Conservation (phyloP, 2,329 filamentous ascomycete species). For the Epicoccum nigrum region DNA sequence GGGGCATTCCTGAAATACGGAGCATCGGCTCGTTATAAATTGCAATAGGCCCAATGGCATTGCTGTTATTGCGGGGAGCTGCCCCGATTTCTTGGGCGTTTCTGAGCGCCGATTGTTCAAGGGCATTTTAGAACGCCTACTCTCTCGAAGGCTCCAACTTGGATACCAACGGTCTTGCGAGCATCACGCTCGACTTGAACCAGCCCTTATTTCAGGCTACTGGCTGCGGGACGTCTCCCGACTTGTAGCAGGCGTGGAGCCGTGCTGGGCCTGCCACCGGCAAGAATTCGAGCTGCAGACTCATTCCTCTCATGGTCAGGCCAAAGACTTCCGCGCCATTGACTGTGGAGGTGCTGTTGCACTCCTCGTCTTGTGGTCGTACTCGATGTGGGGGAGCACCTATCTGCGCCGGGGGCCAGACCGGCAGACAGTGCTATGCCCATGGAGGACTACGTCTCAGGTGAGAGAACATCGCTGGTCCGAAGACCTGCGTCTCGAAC, state of each 20-base stretch:
- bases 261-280: background rate
- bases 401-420: constrained; percentile 15
- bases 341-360: constrained; percentile 4
- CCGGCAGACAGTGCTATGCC: constrained; percentile 18
- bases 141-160: background rate
- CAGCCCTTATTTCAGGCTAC: background rate
- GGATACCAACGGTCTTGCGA: constrained; percentile 12
- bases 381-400: constrained; percentile 8
- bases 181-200: constrained; percentile 9
- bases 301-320: constrained; percentile 5
- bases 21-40: background rate
- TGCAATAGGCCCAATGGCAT: constrained; percentile 5
- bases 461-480: constrained; percentile 1
- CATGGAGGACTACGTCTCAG: constrained; percentile 2
- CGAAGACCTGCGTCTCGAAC: constrained; percentile 2
- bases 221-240: constrained; percentile 25
- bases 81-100: no score
- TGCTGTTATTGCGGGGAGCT: constrained; percentile 5
- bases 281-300: background rate
- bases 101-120: no score
- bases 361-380: constrained; percentile 10
- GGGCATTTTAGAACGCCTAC: constrained; percentile 5
- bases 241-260: constrained; percentile 6
- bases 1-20: constrained; percentile 2
- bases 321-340: constrained; percentile 3